Conservation (phyloP, 148 eudicot genomes). For the Silene uniflora region DNA sequence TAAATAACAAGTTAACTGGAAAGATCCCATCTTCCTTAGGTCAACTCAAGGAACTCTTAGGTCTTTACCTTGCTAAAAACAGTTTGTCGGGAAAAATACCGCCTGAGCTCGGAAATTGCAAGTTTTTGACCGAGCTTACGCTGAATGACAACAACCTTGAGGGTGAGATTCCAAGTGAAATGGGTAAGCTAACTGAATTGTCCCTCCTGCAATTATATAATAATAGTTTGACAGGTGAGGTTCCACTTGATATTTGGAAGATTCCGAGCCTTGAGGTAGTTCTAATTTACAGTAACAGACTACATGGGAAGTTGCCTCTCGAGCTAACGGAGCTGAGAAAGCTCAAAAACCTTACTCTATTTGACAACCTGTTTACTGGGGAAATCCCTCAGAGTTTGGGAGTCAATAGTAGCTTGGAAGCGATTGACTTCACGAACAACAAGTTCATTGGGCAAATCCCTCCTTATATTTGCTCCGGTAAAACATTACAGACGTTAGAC, state of each 20-base stretch:
- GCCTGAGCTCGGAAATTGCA: constrained; percentile 66
- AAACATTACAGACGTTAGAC: constrained; percentile 36
- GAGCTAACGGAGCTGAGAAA: constrained; percentile 48
- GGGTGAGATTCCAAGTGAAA: constrained; percentile 60
- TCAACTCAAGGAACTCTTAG: constrained; percentile 32
- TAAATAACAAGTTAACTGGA: constrained; percentile 49
- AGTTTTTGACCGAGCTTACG: constrained; percentile 37
- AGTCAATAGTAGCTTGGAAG: constrained; percentile 44
- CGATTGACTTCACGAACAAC: constrained; percentile 60
- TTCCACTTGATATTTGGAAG: constrained; percentile 63
- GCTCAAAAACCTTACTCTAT: constrained; percentile 47
- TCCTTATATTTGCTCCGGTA: constrained; percentile 53
- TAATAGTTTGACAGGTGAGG: constrained; percentile 58
- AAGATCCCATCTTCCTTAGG: constrained; percentile 68
- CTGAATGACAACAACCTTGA: constrained; percentile 52
- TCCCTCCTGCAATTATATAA: constrained; percentile 33
- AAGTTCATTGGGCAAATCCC: constrained; percentile 64
- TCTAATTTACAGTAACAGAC: constrained; percentile 42
- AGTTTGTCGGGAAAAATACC: constrained; percentile 59
- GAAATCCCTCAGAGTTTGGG: constrained; percentile 63
- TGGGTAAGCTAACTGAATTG: constrained; percentile 47
- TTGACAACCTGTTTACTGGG: constrained; percentile 59
- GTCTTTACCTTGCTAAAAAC: constrained; percentile 50
- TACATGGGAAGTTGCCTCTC: constrained; percentile 59
- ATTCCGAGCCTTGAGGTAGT: constrained; percentile 50